These are phyloP conservation scores for Ceratocystis diversiconidia DNA, from an alignment of 2,329 filamentous ascomycete genomes.

Conservation along the genomic window DNA sequence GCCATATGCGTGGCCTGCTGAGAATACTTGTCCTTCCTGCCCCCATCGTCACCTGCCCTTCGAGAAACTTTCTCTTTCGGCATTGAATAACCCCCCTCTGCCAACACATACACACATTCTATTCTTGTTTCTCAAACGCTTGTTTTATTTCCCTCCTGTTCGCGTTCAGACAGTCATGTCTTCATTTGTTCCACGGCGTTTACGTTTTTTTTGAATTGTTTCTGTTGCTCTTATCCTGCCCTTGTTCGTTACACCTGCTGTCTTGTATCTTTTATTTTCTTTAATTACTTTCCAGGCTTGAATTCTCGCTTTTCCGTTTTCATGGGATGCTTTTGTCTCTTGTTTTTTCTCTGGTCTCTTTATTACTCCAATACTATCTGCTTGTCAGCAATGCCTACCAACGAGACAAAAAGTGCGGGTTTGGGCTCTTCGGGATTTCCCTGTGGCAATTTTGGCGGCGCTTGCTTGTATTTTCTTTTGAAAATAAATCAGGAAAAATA, in stretches of 20 bases:
- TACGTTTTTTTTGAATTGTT: not conserved
- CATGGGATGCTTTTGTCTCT: not conserved
- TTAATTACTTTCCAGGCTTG: not conserved
- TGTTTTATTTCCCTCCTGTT: not conserved
- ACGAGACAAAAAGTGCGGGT: not conserved
- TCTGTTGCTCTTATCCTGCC: not conserved
- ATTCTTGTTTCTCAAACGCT: not conserved
- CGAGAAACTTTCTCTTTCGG: not conserved
- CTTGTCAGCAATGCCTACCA: not conserved
- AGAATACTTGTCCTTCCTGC: not conserved
- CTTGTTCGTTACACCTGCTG: no score
- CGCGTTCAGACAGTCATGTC: not conserved
- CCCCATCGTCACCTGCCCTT: not conserved
- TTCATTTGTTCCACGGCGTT: conserved; percentile 1
- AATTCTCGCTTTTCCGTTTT: not conserved
- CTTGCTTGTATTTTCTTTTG: not conserved
- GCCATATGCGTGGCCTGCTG: not conserved
- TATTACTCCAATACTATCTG: not conserved
- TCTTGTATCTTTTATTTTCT: not conserved
- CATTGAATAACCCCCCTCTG: not conserved
- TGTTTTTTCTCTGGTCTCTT: not conserved
- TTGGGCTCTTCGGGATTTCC: not conserved
- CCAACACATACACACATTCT: not conserved
- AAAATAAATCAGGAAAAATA: no score
- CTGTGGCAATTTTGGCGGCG: not conserved